phyloP scores from a whole-genome alignment of 257 asterid species.

The Solanum raphanifolium region DNA sequence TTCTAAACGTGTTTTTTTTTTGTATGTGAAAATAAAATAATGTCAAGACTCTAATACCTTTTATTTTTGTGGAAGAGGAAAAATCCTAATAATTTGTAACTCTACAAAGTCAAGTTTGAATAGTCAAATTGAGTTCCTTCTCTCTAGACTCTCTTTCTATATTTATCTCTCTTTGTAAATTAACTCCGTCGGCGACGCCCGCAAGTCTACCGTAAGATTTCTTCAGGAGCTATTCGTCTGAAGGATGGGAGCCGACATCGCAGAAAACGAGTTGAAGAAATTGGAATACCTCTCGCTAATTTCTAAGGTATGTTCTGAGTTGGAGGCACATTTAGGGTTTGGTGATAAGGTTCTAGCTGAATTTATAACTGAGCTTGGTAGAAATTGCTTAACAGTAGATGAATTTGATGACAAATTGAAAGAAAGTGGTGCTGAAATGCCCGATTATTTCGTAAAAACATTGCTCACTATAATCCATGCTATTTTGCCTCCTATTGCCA shows the following conservation, averaged over 20 bases:
- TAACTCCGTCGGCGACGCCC: not conserved
- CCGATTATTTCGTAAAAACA: conserved; percentile 77
- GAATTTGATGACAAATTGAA: conserved; percentile 61
- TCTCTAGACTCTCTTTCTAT: not conserved
- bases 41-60: not conserved
- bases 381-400: conserved; percentile 36
- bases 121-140: not conserved
- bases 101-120: not conserved
- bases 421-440: conserved; percentile 64
- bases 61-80: not conserved
- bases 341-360: conserved; percentile 74
- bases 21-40: not conserved
- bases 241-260: conserved; percentile 31
- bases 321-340: conserved; percentile 60
- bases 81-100: not conserved
- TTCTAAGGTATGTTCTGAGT: conserved; percentile 75
- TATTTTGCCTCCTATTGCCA: conserved; percentile 54
- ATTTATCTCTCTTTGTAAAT: not conserved
- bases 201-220: not conserved
- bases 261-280: conserved; percentile 46
- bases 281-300: conserved; percentile 65
- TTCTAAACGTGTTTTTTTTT: not conserved
- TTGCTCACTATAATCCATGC: conserved; percentile 85
- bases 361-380: conserved; percentile 64
- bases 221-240: not conserved